Base-by-base conservation (phyloP, 192 early-diverging fungal species). In the Diversispora eburnea region DNA sequence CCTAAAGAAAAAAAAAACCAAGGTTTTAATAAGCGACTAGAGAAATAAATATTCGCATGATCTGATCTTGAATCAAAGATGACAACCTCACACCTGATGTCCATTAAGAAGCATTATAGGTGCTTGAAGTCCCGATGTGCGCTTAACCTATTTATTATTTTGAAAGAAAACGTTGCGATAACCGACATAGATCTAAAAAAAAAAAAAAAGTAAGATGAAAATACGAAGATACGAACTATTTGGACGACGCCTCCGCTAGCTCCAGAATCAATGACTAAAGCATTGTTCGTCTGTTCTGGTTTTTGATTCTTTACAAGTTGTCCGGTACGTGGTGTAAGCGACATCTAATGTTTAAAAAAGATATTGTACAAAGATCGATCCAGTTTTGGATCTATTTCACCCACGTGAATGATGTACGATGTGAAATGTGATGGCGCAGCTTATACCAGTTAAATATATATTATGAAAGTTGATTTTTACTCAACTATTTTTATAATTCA, bases 31-130 rank as follows among this genome's bases (percentile, higher is more conserved):
- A 70, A 49, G 48, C 69, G 75, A 82, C 79, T 79, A 73, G 57
- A 3, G 10, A 56, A 3, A 20, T 25, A 10, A 3, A 3, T 43
- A 20, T 45, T 25, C 17, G 12, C 19, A 46, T 51, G 25, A 54
- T 65, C 17, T n/a, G n/a, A 62, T 64, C n/a, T 68, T 68, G 48
- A 33, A 48, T 47, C n/a, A 51, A 54, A 15, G 25, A 63, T 39
- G 43, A 62, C 33, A 62, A 66, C 71, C 56, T 68, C 67, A 73
- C 77, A 84, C 85, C 59, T 79, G 76, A 77, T 96, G 94, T 0
- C 95, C 95, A 7, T 84, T 85, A 41, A 97, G 76, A 19, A 91
- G 89, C 90, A 97, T 94, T 58, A 95, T 94, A 17, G 95, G 95
- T 9, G 90, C 89, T 72, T 85, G 84, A 54, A 97, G 83, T 13